Percentiles rank a stretch among this genome's conserved stretches.
Evolutionary conservation across 176 grass and related monocot genomes (phyloP).

Genomic region (Hsuehochloa calcarea): DNA sequence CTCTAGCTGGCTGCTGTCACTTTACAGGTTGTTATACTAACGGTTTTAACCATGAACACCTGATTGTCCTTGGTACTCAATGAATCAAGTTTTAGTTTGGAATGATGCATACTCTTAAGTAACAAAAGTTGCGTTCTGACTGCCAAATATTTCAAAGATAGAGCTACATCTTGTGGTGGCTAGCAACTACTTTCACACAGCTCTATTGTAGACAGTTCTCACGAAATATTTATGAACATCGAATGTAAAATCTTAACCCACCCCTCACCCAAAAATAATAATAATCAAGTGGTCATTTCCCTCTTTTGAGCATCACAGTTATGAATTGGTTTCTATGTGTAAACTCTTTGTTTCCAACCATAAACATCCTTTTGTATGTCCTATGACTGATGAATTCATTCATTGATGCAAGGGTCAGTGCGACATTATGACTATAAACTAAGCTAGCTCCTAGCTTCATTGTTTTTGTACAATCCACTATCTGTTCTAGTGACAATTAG

Average conservation of each 20-base stretch:
- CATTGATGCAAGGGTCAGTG: neutral
- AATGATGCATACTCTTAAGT: neutral
- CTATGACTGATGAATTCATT: conserved; percentile 25
- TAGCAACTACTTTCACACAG: neutral
- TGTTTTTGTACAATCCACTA: neutral
- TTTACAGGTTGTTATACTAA: neutral
- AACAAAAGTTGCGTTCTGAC: neutral
- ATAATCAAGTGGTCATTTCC: neutral
- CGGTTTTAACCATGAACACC: neutral
- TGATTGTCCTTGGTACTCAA: neutral
- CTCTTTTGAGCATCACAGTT: neutral
- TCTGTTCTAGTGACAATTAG: neutral
- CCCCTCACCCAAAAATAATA: neutral
- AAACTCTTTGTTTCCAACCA: conserved; percentile 4
- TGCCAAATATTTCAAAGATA: neutral
- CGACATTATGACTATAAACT: neutral
- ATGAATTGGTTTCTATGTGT: neutral
- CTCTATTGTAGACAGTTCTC: neutral
- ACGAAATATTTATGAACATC: neutral
- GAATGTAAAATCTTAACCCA: neutral
- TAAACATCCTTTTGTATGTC: neutral
- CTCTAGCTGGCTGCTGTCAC: neutral
- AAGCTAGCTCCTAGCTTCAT: neutral
- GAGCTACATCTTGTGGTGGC: neutral
- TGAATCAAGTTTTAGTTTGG: neutral